Conservation (phyloP, 1,284 basidiomycete genomes). For the Sphaerobolus stellatus region DNA sequence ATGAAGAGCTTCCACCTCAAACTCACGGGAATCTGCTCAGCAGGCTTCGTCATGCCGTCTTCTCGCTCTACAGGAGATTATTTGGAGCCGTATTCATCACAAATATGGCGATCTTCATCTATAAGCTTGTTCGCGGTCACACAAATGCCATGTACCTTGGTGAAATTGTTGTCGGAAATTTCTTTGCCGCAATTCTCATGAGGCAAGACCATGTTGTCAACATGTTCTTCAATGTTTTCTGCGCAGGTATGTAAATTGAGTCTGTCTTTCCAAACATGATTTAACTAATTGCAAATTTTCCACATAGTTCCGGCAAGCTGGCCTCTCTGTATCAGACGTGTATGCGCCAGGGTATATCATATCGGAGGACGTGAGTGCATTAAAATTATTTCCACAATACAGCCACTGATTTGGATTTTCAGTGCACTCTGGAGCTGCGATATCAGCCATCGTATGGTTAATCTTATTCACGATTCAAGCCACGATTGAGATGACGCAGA, state of each 20-base stretch:
- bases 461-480: constrained; percentile 52
- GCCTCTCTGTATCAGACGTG: constrained; percentile 52
- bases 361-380: constrained; percentile 48
- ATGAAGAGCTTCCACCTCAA: constrained; percentile 52
- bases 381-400: constrained; percentile 1
- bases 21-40: constrained; percentile 45
- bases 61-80: constrained; percentile 55
- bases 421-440: constrained; percentile 58
- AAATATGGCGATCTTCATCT: constrained; percentile 54
- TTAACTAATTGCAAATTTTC: neutral
- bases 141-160: constrained; percentile 48
- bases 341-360: constrained; percentile 56
- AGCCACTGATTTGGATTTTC: constrained; percentile 11
- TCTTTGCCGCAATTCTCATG: constrained; percentile 59
- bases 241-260: constrained; percentile 50
- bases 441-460: constrained; percentile 55
- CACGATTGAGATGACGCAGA: constrained; percentile 46
- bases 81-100: constrained; percentile 56
- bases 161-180: constrained; percentile 49
- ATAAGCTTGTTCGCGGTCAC: constrained; percentile 38
- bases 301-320: constrained; percentile 36
- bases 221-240: constrained; percentile 52
- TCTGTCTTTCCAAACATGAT: too few species aligned
- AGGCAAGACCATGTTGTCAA: constrained; percentile 62
- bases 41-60: constrained; percentile 54